Evolutionary conservation across 345 rosid species (phyloP).

Genomic region (Gossypium ekmanianum): DNA sequence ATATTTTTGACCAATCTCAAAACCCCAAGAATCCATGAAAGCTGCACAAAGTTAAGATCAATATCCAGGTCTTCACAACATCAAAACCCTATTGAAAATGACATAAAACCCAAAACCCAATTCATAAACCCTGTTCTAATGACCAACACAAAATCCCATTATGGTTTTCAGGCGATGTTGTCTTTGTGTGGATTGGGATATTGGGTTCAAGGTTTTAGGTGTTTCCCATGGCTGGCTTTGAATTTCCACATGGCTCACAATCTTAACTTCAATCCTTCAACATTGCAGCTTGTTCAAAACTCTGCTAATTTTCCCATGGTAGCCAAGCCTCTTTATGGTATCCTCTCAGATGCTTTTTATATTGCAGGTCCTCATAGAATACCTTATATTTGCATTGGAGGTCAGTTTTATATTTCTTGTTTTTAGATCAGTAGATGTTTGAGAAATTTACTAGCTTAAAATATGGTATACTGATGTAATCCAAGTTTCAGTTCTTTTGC

Average conservation of each 20-base stretch:
- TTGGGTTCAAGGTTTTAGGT: constrained; percentile 83
- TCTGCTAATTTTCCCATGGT: constrained; percentile 82
- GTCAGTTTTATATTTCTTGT: constrained; percentile 33
- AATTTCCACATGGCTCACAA: constrained; percentile 77
- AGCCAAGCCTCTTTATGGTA: constrained; percentile 81
- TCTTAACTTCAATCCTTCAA: constrained; percentile 64
- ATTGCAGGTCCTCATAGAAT: constrained; percentile 67
- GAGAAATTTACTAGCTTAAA: background rate
- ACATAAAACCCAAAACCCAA: constrained; percentile 22
- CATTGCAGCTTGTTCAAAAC: constrained; percentile 79
- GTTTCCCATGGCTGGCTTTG: constrained; percentile 93
- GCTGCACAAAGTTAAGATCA: constrained; percentile 6
- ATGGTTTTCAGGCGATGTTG: constrained; percentile 47
- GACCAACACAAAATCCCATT: constrained; percentile 25
- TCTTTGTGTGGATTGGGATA: constrained; percentile 77
- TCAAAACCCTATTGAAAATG: constrained; percentile 13
- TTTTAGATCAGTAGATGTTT: background rate
- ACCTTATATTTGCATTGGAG: constrained; percentile 84
- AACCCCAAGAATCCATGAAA: constrained; percentile 18
- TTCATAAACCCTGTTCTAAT: constrained; percentile 24
- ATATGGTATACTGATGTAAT: constrained; percentile 14
- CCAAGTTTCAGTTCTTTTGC: constrained; percentile 51
- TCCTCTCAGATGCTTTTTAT: constrained; percentile 71
- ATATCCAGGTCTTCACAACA: constrained; percentile 10
- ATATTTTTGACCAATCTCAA: constrained; percentile 3